These are phyloP conservation scores for Alternaria dauci DNA, from an alignment of 2,329 filamentous ascomycete genomes.

Conservation along the genomic window DNA sequence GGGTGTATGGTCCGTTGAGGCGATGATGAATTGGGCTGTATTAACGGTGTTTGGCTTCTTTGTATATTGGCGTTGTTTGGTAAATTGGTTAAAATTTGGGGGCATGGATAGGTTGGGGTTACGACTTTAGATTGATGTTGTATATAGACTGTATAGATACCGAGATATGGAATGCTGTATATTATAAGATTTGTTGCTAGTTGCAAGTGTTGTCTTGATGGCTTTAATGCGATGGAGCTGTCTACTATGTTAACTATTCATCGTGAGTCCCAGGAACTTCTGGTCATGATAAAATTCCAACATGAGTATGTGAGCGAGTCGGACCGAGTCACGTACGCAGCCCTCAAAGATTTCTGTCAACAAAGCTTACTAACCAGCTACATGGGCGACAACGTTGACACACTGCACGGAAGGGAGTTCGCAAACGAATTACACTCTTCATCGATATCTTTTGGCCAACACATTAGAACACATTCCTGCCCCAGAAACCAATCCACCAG, in stretches of 20 bases:
- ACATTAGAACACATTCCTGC: neutral
- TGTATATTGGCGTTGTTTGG: neutral
- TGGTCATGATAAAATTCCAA: neutral
- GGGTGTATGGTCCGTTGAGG: slow-evolving; percentile 34
- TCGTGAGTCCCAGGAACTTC: neutral
- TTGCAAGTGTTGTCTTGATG: neutral
- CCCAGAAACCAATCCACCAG: neutral
- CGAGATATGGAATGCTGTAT: neutral
- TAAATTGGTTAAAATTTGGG: neutral
- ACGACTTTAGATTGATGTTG: slow-evolving; percentile 2
- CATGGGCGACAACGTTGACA: neutral
- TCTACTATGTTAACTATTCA: neutral
- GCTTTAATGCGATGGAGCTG: neutral
- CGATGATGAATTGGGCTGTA: neutral
- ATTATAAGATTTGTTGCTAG: neutral
- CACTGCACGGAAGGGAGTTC: neutral
- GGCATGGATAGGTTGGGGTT: neutral
- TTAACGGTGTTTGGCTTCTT: neutral
- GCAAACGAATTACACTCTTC: fast-evolving
- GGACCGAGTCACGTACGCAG: neutral
- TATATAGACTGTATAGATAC: neutral
- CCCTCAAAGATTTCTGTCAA: neutral
- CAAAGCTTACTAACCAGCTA: neutral
- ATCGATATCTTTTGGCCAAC: no score
- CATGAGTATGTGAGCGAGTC: neutral